A percentile compares a stretch with the other conserved stretches of the same genome.
Evolutionary conservation across 306 rosid genomes (phyloP).

Genomic region (Astragalus membranaceus): DNA sequence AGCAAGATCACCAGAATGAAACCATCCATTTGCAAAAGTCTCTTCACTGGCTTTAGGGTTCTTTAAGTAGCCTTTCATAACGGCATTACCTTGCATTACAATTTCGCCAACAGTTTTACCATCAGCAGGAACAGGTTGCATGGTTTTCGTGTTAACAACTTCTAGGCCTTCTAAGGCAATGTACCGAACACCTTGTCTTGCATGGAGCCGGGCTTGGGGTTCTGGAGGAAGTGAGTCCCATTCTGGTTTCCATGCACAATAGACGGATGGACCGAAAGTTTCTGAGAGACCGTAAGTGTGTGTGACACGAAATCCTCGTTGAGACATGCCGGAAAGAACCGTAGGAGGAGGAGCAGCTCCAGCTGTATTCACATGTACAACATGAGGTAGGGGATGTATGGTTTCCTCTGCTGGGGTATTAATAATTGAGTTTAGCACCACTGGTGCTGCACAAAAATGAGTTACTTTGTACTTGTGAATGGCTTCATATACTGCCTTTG

Average conservation of each 20-base stretch:
- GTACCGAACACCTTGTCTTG: conserved; percentile 87
- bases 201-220: conserved; percentile 57
- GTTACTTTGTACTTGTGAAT: conserved; percentile 69
- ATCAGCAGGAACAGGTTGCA: conserved; percentile 75
- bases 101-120: conserved; percentile 82
- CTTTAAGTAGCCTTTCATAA: conserved; percentile 93
- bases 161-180: conserved; percentile 67
- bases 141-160: conserved; percentile 50
- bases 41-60: conserved; percentile 78
- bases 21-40: conserved; percentile 79
- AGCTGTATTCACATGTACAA: conserved; percentile 74
- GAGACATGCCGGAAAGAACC: conserved; percentile 61
- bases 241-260: conserved; percentile 90
- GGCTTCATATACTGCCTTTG: conserved; percentile 68
- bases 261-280: conserved; percentile 79
- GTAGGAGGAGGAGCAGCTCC: conserved; percentile 97
- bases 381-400: conserved; percentile 81
- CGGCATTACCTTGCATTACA: conserved; percentile 72
- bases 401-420: conserved; percentile 64
- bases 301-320: conserved; percentile 70
- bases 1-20: conserved; percentile 83
- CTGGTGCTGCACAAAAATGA: conserved; percentile 94
- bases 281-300: conserved; percentile 94
- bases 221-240: conserved; percentile 69
- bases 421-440: conserved; percentile 78